These are phyloP conservation scores for Linum tenue DNA, from an alignment of 345 rosid species.

Conservation along the genomic window DNA sequence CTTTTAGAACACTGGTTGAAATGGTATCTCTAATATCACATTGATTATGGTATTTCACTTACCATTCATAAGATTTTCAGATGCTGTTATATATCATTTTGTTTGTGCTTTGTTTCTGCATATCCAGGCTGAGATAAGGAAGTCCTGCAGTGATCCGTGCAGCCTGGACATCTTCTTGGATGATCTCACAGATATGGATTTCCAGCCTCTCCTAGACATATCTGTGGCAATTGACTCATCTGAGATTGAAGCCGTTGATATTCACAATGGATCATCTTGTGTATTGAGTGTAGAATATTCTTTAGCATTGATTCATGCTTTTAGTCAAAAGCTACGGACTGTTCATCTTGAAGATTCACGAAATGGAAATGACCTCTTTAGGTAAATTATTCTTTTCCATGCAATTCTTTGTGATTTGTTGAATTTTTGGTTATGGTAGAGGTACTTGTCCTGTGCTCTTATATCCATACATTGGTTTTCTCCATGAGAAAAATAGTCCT, in stretches of 20 bases:
- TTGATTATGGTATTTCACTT: background rate
- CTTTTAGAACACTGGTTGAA: background rate
- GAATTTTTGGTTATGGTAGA: background rate
- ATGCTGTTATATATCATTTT: background rate
- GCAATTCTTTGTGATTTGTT: slow-evolving; percentile 7
- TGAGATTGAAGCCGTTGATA: slow-evolving; percentile 63
- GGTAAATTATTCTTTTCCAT: slow-evolving; percentile 33
- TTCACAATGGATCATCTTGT: slow-evolving; percentile 46
- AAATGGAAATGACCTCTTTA: slow-evolving; percentile 59
- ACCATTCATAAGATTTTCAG: background rate
- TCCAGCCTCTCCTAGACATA: slow-evolving; percentile 58
- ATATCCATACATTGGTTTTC: background rate
- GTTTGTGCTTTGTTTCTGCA: background rate
- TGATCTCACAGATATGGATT: slow-evolving; percentile 49
- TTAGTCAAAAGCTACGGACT: slow-evolving; percentile 46
- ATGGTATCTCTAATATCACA: background rate
- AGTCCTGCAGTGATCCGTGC: slow-evolving; percentile 40
- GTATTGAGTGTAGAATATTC: slow-evolving; percentile 45
- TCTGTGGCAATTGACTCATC: slow-evolving; percentile 43
- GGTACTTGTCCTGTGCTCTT: background rate
- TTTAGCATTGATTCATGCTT: slow-evolving; percentile 49
- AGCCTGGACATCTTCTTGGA: slow-evolving; percentile 52
- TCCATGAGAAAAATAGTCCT: background rate
- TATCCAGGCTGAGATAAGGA: slow-evolving; percentile 50
- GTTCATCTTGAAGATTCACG: slow-evolving; percentile 51